Percentiles rank a stretch among this genome's conserved stretches.
Conservation (phyloP, 345 rosid species). For the Brassica juncea region DNA sequence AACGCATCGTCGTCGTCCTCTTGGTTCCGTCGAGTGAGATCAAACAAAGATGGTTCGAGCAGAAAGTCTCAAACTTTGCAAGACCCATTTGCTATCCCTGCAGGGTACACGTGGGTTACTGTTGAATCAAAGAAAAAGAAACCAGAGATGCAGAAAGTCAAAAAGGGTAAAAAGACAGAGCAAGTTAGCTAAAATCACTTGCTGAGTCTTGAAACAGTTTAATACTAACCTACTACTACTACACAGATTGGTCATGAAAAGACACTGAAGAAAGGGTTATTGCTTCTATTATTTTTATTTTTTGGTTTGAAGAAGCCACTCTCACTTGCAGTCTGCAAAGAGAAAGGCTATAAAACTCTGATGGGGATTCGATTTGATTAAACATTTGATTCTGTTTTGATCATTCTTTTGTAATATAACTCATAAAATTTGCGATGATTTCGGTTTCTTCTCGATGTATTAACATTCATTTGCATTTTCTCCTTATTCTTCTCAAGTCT, state of each 20-base stretch:
- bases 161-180: constrained; percentile 59
- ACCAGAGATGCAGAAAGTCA: constrained; percentile 76
- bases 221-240: constrained; percentile 19
- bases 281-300: background rate
- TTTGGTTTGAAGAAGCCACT: background rate
- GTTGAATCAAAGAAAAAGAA: constrained; percentile 85
- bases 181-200: constrained; percentile 37
- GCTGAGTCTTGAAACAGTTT: constrained; percentile 31
- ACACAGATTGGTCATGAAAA: constrained; percentile 11
- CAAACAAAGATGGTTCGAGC: constrained; percentile 50
- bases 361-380: background rate
- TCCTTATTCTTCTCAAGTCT: too few species aligned
- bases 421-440: background rate
- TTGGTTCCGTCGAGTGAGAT: constrained; percentile 81
- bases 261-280: background rate
- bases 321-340: background rate
- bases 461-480: background rate
- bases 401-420: constrained; percentile 31
- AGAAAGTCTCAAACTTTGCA: constrained; percentile 58
- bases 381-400: background rate
- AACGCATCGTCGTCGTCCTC: constrained; percentile 67
- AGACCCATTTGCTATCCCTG: constrained; percentile 81
- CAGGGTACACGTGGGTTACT: constrained; percentile 75
- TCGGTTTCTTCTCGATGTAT: background rate
- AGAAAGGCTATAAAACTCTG: background rate